These are phyloP conservation scores for Floccularia luteovirens DNA, from an alignment of 768 basidiomycete species.

Conservation along the genomic window DNA sequence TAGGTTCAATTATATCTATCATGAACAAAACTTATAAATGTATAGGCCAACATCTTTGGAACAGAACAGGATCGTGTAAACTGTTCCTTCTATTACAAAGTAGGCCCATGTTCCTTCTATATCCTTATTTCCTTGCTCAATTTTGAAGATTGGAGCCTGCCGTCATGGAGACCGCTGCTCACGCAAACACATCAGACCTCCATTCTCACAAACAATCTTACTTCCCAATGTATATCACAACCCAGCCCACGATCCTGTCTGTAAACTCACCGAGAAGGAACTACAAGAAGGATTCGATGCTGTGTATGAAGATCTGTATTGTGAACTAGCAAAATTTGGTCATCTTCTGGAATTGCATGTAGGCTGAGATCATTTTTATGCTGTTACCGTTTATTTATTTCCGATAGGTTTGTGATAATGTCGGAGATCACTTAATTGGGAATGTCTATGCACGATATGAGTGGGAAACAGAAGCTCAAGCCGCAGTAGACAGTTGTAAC, in stretches of 20 bases:
- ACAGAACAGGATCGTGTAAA: conserved; percentile 95
- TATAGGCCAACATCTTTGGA: conserved; percentile 92
- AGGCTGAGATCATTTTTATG: conserved; percentile 19
- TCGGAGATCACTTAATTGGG: conserved; percentile 97
- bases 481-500: conserved; percentile 88
- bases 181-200: conserved; percentile 95
- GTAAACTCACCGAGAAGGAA: conserved; percentile 82
- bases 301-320: conserved; percentile 93
- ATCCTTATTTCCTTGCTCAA: conserved; percentile 6
- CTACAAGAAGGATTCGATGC: conserved; percentile 89
- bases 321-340: conserved; percentile 91
- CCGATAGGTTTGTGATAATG: conserved; percentile 88
- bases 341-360: conserved; percentile 94
- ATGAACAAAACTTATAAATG: conserved; percentile 6
- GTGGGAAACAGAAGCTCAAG: conserved; percentile 96
- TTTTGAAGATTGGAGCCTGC: conserved; percentile 87
- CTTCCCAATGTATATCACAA: conserved; percentile 98
- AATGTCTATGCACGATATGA: conserved; percentile 98
- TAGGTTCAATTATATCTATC: conserved; percentile 14
- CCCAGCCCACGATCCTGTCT: conserved; percentile 88
- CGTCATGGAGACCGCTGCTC: conserved; percentile 98
- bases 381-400: conserved; percentile 3
- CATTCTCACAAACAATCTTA: conserved; percentile 95
- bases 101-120: conserved; percentile 20
- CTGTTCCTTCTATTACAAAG: conserved; percentile 98